These are phyloP conservation scores for Hippophae gyantsensis DNA, from an alignment of 306 rosid species.

Conservation along the genomic window DNA sequence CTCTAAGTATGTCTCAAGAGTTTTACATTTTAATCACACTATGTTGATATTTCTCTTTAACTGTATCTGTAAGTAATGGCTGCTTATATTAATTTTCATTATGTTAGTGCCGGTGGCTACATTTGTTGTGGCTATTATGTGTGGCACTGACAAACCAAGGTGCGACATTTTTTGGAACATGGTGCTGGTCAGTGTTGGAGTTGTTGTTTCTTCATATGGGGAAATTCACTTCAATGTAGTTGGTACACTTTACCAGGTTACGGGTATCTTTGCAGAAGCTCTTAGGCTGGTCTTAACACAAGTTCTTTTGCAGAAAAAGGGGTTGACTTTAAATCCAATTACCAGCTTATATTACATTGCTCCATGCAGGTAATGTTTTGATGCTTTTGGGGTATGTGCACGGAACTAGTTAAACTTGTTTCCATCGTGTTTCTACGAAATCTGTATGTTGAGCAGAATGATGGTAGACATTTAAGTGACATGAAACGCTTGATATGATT, in stretches of 20 bases:
- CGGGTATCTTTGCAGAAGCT: slow-evolving; percentile 94
- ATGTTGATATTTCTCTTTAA: not conserved
- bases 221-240: slow-evolving; percentile 85
- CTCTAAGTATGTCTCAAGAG: slow-evolving; percentile 56
- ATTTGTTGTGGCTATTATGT: slow-evolving; percentile 70
- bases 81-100: slow-evolving; percentile 16
- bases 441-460: not conserved
- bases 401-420: not conserved
- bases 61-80: not conserved
- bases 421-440: no score
- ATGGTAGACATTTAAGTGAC: no score
- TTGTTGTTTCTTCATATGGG: slow-evolving; percentile 86
- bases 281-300: slow-evolving; percentile 91
- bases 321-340: slow-evolving; percentile 79
- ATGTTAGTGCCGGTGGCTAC: slow-evolving; percentile 96
- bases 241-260: slow-evolving; percentile 90
- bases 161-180: slow-evolving; percentile 89
- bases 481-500: no score
- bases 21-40: slow-evolving; percentile 8
- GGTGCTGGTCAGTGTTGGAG: slow-evolving; percentile 98
- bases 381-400: slow-evolving; percentile 10
- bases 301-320: slow-evolving; percentile 92
- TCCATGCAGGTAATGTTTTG: slow-evolving; percentile 79
- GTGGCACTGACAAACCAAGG: slow-evolving; percentile 87
- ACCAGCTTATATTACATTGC: slow-evolving; percentile 95